Base-by-base conservation (phyloP, 2,329 filamentous ascomycete genomes). In the Fusarium udum region DNA sequence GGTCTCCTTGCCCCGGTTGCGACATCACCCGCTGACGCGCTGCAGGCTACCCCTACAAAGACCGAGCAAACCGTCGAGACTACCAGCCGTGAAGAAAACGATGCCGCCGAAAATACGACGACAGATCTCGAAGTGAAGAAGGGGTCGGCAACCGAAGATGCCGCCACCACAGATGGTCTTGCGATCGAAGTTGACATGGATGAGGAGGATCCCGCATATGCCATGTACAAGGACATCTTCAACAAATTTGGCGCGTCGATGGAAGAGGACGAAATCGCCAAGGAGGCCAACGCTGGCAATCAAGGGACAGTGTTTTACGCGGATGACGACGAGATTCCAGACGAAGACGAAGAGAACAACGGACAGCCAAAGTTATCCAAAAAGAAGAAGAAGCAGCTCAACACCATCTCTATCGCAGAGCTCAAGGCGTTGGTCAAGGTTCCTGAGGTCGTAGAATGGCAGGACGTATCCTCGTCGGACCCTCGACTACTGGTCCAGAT, bases 371-470 rank as follows among this genome's bases (percentile, higher is more conserved):
- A 93, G 77, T 82, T 98, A 32, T 98, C 95, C 36, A 98, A 98
- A 84, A 98, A 97, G 87, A 95, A 97, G 83, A 90, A 93, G 75
- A 99, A 98, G 85, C 91, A 93, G 83, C 87, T 95, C 80, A 97
- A 93, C 84, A 97, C 97, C 83, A 87, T 98, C 37, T 97, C 95
- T 12, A 94, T 99, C 67, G 96, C 96, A 55, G 95, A 98, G 83
- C 89, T 99, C 72, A 99, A 99, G 84, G 94, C 95, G 11, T 85
- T 97, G 62, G 96, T 98, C 68, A 89, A 88, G 77, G 95, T 95
- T 76, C 96, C 96, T 6, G 96, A 99, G 82, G 90, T 97, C 15
- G 95, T 99, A 11, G 96, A 99, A 79, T 98, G 96, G 96, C 96
- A 97, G 61, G 96, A 99, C 80, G 93, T 94, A 18, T 97, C 94